A percentile compares a stretch with the other conserved stretches of the same genome.
These are phyloP conservation scores for Aureobasidium sp. DNA, from an alignment of 2,329 filamentous ascomycete genomes.

Conservation along the genomic window DNA sequence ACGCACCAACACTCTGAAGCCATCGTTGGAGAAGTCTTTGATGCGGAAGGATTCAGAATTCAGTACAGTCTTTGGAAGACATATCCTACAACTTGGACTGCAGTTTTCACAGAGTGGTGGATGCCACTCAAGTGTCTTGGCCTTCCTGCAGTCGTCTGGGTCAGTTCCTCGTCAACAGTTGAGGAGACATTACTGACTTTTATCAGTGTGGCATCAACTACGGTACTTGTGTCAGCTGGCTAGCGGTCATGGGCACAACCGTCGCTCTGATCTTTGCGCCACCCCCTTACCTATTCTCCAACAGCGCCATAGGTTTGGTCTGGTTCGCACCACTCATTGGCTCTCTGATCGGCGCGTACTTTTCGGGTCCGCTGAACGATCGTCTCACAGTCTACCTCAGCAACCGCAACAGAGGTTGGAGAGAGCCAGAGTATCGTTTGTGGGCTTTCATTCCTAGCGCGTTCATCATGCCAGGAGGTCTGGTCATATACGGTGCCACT, in stretches of 20 bases:
- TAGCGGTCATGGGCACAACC: slow-evolving; percentile 16
- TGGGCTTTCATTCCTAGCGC: slow-evolving; percentile 18
- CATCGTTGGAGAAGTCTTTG: slow-evolving; percentile 15
- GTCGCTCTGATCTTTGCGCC: slow-evolving; percentile 14
- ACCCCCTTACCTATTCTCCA: slow-evolving; percentile 15
- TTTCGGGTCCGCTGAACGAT: slow-evolving; percentile 18
- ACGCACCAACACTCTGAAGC: neutral
- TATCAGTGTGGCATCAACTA: slow-evolving; percentile 17
- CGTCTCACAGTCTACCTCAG: slow-evolving; percentile 19
- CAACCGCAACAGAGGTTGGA: slow-evolving; percentile 21
- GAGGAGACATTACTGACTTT: neutral
- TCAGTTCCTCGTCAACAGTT: neutral
- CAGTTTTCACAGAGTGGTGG: slow-evolving; percentile 15
- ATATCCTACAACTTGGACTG: slow-evolving; percentile 10
- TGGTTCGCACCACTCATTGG: slow-evolving; percentile 18
- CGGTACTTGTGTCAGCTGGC: slow-evolving; percentile 18
- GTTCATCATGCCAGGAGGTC: slow-evolving; percentile 19
- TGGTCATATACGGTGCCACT: slow-evolving; percentile 20
- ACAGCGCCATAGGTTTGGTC: slow-evolving; percentile 13
- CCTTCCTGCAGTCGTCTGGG: slow-evolving; percentile 17
- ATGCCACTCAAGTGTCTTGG: slow-evolving; percentile 10
- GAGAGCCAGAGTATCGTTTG: slow-evolving; percentile 23
- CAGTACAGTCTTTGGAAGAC: slow-evolving; percentile 14
- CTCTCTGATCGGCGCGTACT: slow-evolving; percentile 18
- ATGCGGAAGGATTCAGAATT: slow-evolving; percentile 11